These are phyloP conservation scores for Aspergillus taichungensis DNA, from an alignment of 495 filamentous ascomycete species.

Conservation along the genomic window DNA sequence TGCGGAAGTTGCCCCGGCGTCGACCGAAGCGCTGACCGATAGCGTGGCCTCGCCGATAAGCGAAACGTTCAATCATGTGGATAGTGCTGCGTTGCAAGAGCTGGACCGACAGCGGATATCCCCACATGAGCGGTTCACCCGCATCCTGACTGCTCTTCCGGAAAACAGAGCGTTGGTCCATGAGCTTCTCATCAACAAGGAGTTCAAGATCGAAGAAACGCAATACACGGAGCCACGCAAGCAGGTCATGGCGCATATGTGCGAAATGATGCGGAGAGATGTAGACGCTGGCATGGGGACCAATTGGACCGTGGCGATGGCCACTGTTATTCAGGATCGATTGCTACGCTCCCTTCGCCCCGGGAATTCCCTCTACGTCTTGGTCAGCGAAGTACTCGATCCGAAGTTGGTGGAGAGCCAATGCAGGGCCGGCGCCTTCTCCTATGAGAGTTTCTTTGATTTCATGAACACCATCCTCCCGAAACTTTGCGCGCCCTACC, in stretches of 20 bases:
- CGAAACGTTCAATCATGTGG: conserved; percentile 35
- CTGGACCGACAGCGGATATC: conserved; percentile 29
- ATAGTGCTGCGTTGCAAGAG: conserved; percentile 29
- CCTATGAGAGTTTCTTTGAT: conserved; percentile 85
- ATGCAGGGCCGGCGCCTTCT: conserved; percentile 74
- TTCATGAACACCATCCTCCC: conserved; percentile 87
- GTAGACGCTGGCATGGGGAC: conserved; percentile 63
- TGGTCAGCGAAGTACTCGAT: conserved; percentile 82
- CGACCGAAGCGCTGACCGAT: conserved; percentile 29
- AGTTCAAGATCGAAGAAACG: conserved; percentile 55
- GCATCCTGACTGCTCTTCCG: conserved; percentile 58
- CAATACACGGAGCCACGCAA: conserved; percentile 42
- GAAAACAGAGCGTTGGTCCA: conserved; percentile 81
- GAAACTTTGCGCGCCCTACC: conserved; percentile 83
- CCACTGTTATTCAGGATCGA: conserved; percentile 74
- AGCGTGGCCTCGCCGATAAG: conserved; percentile 39
- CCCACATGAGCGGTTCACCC: conserved; percentile 39
- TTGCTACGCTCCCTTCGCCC: conserved; percentile 72
- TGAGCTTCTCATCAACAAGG: conserved; percentile 84
- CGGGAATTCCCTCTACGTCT: conserved; percentile 69
- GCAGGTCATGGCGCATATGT: conserved; percentile 54
- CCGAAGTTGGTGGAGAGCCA: conserved; percentile 66
- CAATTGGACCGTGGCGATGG: conserved; percentile 73
- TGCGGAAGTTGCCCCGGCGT: conserved; percentile 27
- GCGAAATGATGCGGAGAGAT: conserved; percentile 65